These are phyloP conservation scores for Trichoderma erinaceum DNA, from an alignment of 495 filamentous ascomycete species.

Conservation along the genomic window DNA sequence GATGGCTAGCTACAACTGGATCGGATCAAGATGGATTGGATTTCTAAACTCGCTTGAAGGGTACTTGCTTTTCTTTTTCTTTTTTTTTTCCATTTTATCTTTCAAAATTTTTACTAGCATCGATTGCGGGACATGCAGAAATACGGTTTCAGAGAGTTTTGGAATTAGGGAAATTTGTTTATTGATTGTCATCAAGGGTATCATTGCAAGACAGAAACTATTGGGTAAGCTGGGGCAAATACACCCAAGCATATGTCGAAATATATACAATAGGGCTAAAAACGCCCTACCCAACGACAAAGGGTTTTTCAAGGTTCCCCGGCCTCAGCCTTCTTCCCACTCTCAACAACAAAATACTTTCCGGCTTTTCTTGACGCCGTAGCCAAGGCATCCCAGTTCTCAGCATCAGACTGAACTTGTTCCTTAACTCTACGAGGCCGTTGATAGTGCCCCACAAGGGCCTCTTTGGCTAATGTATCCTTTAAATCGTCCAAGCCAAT, in stretches of 20 bases:
- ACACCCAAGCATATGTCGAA: not conserved
- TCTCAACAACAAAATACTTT: constrained; percentile 76
- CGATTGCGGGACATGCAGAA: not conserved
- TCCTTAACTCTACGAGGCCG: constrained; percentile 38
- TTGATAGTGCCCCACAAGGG: constrained; percentile 35
- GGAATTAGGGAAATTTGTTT: not conserved
- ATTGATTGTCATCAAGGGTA: constrained; percentile 12
- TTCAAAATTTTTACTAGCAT: not conserved
- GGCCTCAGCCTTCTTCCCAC: constrained; percentile 28
- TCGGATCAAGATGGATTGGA: not conserved
- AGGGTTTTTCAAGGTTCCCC: constrained; percentile 1
- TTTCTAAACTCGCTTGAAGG: not conserved
- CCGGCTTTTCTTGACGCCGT: constrained; percentile 60
- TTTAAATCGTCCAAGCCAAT: constrained; percentile 36
- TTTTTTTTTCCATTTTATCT: no score
- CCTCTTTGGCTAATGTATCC: constrained; percentile 36
- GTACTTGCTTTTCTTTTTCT: no score
- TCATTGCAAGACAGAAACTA: not conserved
- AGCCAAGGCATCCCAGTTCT: constrained; percentile 64
- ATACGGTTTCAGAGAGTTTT: not conserved
- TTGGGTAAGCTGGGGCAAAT: not conserved
- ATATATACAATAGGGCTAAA: not conserved
- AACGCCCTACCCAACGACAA: not conserved
- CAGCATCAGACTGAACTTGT: constrained; percentile 25
- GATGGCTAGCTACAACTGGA: not conserved